Percentiles rank a stretch among this genome's conserved stretches.
Conservation (phyloP, 352 stramenopile genomes). For the Phytophthora agathidicida region DNA sequence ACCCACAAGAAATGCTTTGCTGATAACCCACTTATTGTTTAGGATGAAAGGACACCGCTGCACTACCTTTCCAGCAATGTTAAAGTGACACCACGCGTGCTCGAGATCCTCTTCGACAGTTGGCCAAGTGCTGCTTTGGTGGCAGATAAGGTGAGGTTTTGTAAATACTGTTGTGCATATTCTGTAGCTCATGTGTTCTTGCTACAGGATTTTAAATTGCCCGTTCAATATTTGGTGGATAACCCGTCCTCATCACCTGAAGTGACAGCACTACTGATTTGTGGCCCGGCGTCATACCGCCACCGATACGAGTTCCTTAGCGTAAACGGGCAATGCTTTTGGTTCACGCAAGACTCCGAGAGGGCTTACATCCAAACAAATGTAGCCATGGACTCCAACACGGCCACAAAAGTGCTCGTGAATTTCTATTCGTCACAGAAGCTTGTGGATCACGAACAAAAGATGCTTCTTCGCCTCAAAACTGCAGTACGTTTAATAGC, state of each 20-base stretch:
- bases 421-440: constrained; percentile 56
- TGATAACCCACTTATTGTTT: no score
- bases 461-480: constrained; percentile 46
- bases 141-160: constrained; percentile 47
- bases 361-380: constrained; percentile 52
- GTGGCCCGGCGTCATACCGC: constrained; percentile 64
- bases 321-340: constrained; percentile 34
- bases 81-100: constrained; percentile 50
- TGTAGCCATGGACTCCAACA: constrained; percentile 61
- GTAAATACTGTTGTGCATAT: not conserved
- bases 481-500: constrained; percentile 34
- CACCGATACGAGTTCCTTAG: constrained; percentile 71
- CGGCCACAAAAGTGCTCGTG: constrained; percentile 58
- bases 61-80: constrained; percentile 69
- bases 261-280: constrained; percentile 57
- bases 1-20: no score
- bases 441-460: constrained; percentile 46
- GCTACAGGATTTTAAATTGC: constrained; percentile 64
- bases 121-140: constrained; percentile 61
- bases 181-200: not conserved
- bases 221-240: constrained; percentile 76
- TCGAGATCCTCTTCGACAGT: constrained; percentile 77
- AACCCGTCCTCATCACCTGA: constrained; percentile 59
- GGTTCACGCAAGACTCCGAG: constrained; percentile 44
- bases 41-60: constrained; percentile 65